Base-by-base conservation (phyloP, 2,329 filamentous ascomycete species). In the Aspergillus aculeatus region DNA sequence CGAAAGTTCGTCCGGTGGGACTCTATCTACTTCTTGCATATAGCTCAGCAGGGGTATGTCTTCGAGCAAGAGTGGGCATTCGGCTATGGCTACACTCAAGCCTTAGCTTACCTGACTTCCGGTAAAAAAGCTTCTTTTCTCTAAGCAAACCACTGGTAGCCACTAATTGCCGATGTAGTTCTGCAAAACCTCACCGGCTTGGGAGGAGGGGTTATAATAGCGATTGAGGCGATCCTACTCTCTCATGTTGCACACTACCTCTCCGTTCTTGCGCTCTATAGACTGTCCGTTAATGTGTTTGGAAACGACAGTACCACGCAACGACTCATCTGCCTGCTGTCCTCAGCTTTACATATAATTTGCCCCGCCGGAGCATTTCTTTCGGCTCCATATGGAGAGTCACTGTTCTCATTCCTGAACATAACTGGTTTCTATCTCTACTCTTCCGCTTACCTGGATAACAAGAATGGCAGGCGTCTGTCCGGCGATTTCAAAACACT, bases 361-460 rank as follows among this genome's bases (percentile, higher is more conserved):
- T 95, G 91, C 0, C 94, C 95, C 0, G 95, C 90, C 0, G 94
- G 94, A 0, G 77, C 97, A 2, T 98, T 99, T 72, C 84, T 99
- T 19, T 93, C 89, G 0, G 89, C 93, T 0, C 92, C 94, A 0
- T 96, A 95, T 74, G 84, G 86, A 10, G 95, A 99, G 78, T 86
- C 89, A 63, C 75, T 88, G 0, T 97, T 92, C 74, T 87, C 94
- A 0, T 80, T 90, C 23, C 79, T 96, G 35, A 90, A 89, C 47
- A 91, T 97, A 68, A 66, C 82, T 0, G 95, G 92, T 1, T 87
- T 87, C 68, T 82, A 90, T 31, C 73, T 89, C 51, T 95, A 94
- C 72, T 84, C 84, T 1, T 80, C 82, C 49, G 73, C 75, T 14
- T 52, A 74, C 59, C 63, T 73, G 62, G 66, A 77, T 63, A 64